Conservation (phyloP, 305 asterid genomes). For the Fraxinus nigra region DNA sequence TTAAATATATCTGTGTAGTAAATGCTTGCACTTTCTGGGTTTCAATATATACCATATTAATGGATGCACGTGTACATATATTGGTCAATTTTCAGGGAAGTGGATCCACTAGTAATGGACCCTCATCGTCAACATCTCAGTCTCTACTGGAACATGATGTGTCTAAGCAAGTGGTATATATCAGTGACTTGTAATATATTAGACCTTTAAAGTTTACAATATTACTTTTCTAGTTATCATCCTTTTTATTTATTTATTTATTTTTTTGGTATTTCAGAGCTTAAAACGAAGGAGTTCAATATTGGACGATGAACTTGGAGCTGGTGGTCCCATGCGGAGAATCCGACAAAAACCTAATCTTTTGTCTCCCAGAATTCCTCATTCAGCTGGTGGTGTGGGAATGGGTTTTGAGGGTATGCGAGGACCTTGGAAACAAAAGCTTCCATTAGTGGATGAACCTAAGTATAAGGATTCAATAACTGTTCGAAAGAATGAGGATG, state of each 20-base stretch:
- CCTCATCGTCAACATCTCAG: conserved; percentile 34
- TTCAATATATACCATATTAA: conserved; percentile 4
- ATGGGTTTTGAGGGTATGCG: conserved; percentile 36
- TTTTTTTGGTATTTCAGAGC: conserved; percentile 42
- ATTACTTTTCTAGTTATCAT: not conserved
- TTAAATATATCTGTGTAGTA: not conserved
- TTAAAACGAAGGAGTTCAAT: conserved; percentile 74
- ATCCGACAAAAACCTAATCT: conserved; percentile 69
- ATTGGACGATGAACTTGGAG: conserved; percentile 71
- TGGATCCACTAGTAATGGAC: conserved; percentile 41
- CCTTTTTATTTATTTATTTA: not conserved
- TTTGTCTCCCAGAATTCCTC: conserved; percentile 38
- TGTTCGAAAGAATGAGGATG: conserved; percentile 40
- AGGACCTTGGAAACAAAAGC: conserved; percentile 35
- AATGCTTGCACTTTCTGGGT: not conserved
- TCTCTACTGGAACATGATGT: conserved; percentile 38
- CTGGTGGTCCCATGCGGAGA: conserved; percentile 78
- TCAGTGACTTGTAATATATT: conserved; percentile 11
- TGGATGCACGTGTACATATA: not conserved
- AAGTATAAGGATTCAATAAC: conserved; percentile 29
- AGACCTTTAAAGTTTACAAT: conserved; percentile 11
- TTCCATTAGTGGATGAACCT: conserved; percentile 35
- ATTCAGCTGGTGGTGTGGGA: conserved; percentile 34
- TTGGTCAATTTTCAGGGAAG: conserved; percentile 50
- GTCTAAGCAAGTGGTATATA: conserved; percentile 46